Evolutionary conservation across 257 asterid species (phyloP).

Genomic region (Solanum etuberosum): DNA sequence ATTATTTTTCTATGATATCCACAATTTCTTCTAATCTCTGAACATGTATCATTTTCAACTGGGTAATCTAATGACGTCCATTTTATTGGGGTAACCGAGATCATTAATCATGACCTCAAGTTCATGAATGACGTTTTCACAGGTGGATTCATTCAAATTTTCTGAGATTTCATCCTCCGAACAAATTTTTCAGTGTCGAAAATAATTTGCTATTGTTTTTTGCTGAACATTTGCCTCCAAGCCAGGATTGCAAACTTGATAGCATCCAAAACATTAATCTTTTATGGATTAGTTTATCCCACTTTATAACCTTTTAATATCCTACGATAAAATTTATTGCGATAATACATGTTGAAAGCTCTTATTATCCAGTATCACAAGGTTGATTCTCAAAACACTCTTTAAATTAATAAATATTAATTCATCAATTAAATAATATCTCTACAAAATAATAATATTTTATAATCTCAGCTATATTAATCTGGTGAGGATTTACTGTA

Average conservation of each 20-base stretch:
- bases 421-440: no score
- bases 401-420: no score
- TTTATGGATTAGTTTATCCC: no score
- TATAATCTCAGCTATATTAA: background rate
- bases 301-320: no score
- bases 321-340: accelerated
- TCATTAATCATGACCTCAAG: background rate
- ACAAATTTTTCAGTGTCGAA: background rate
- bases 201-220: background rate
- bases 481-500: background rate
- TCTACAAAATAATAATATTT: no score
- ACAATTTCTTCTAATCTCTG: background rate
- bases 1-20: no score
- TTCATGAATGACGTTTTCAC: background rate
- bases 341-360: background rate
- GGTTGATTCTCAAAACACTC: background rate
- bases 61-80: background rate
- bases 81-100: background rate
- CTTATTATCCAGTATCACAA: background rate
- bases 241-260: background rate
- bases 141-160: no score
- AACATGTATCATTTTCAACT: no score
- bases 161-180: background rate
- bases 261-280: background rate
- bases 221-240: no score